Evolutionary conservation across 805 yeast genomes (phyloP).

Genomic region (Nakazawaea ambrosiae): DNA sequence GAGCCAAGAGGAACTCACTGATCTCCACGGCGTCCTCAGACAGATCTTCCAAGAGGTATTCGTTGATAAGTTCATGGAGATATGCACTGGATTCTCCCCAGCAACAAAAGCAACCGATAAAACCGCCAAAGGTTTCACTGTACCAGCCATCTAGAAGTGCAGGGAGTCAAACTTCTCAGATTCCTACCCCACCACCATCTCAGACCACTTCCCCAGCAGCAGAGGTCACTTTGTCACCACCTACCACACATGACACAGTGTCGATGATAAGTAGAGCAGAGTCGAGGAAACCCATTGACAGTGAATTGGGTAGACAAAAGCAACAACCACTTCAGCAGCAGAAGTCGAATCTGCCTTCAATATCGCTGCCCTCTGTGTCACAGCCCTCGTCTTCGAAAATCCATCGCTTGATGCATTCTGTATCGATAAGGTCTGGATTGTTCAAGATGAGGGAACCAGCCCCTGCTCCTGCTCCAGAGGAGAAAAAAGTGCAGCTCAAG

Average conservation of each 20-base stretch:
- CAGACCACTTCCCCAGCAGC: too few species aligned
- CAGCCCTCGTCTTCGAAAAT: conserved; percentile 6
- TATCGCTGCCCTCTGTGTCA: neutral
- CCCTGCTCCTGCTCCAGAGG: conserved; percentile 1
- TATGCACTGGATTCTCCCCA: neutral
- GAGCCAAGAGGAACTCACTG: neutral
- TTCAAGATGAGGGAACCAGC: conserved; percentile 10
- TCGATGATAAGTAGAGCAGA: too few species aligned
- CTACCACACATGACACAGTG: too few species aligned
- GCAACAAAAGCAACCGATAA: neutral
- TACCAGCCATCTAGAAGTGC: neutral
- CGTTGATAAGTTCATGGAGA: conserved; percentile 3
- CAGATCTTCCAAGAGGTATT: conserved; percentile 7
- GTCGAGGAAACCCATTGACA: too few species aligned
- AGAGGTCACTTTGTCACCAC: too few species aligned
- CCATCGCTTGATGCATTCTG: conserved; percentile 21
- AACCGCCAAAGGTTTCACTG: neutral
- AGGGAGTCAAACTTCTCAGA: neutral
- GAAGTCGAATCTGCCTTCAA: neutral
- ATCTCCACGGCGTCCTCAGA: conserved; percentile 5
- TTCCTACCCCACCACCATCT: conserved; percentile 1
- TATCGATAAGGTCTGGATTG: conserved; percentile 22
- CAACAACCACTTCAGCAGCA: neutral
- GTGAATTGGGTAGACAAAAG: too few species aligned
- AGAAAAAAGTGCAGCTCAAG: conserved; percentile 16